Conservation (phyloP, 768 basidiomycete genomes). For the Tulasnella sp. region DNA sequence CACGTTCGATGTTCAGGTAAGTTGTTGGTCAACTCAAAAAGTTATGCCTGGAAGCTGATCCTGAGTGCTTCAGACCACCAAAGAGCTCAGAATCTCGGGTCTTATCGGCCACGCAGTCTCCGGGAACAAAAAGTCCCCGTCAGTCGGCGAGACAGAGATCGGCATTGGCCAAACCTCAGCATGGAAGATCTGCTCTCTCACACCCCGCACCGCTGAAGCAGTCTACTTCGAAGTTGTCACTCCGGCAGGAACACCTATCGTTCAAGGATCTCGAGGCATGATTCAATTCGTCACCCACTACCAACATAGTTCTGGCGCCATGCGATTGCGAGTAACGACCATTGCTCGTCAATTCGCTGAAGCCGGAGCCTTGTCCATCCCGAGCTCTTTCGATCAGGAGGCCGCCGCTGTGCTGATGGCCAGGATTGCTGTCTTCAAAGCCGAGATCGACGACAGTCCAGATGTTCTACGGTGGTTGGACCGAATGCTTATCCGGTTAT, state of each 20-base stretch:
- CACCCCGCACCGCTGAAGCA: conserved; percentile 75
- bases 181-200: conserved; percentile 92
- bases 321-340: conserved; percentile 92
- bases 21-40: conserved; percentile 11
- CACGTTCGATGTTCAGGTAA: conserved; percentile 93
- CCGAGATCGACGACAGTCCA: conserved; percentile 95
- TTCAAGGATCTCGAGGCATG: conserved; percentile 82
- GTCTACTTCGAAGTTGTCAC: conserved; percentile 99
- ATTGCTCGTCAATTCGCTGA: conserved; percentile 97
- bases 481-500: conserved; percentile 94
- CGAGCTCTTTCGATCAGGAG: conserved; percentile 95
- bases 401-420: conserved; percentile 97
- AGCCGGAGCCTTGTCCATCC: conserved; percentile 88
- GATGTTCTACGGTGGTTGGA: conserved; percentile 97
- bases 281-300: conserved; percentile 99
- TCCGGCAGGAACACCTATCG: conserved; percentile 86
- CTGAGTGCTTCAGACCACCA: conserved; percentile 63
- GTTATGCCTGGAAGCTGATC: background rate
- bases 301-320: conserved; percentile 93
- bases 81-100: conserved; percentile 96
- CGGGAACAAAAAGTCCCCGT: conserved; percentile 90
- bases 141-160: conserved; percentile 98
- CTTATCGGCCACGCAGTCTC: conserved; percentile 97
- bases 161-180: conserved; percentile 98
- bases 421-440: conserved; percentile 97